Evolutionary conservation across 2,329 filamentous ascomycete genomes (phyloP), one percentile per base, ranked within the genome.

Genomic region (Rhynchosporium secalis): DNA sequence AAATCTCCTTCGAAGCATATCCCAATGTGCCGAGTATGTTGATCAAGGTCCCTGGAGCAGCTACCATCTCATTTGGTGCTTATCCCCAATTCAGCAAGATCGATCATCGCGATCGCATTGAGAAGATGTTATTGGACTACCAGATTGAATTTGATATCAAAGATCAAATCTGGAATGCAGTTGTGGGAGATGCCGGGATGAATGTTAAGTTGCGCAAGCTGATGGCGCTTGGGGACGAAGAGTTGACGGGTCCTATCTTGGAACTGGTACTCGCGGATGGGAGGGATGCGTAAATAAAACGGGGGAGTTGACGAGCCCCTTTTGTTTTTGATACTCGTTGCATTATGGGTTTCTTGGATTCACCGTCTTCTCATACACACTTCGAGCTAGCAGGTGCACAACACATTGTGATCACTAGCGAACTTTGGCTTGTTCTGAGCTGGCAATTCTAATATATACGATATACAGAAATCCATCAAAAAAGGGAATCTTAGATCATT

Each of bases 31-130:
- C 41, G 56, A 52, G 56, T 13, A 48, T 55, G 43, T n/a, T 62
- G 13, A 54, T 62, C 3, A 62, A 41, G 6, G 48, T 68, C n/a
- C 26, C 47, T 29, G 47, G 58, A 3, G 49, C 54, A 47, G 49
- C 58, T 10, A 58, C 40, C 1, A 61, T 69, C 31, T 26, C 51
- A 29, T 33, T 69, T 3, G 65, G 66, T 9, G 7, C 26, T 3
- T 54, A 64, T 31, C 67, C 65, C 9, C 36, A 60, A 15, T 52
- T 69, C 6, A 13, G 29, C 6, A 47, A 33, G 3, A 66, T 57
- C 43, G 40, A 66, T 47, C 41, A 57, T 26, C 33, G 31, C 15
- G 41, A 52, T 12, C 40, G 61, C 9, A 60, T 66, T 9, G 51
- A 61, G 51, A 52, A 54, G 40, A 56, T 61, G 40, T 13, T 61